Evolutionary conservation across 169 alveolate species (phyloP).

Genomic region (Cryptosporidium bovis): DNA sequence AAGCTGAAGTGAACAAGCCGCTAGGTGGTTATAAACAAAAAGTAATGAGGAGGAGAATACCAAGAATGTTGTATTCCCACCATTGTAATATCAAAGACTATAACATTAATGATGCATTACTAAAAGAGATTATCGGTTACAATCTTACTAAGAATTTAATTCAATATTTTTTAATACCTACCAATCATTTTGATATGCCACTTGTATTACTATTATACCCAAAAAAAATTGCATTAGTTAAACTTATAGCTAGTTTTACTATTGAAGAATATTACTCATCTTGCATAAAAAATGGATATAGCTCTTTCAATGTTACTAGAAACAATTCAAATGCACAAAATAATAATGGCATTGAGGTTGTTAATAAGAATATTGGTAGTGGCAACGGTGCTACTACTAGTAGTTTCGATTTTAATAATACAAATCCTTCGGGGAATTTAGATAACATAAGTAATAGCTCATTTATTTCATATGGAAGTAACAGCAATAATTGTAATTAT

Average conservation of each 20-base stretch:
- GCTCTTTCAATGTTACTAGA: too few relatives aligned
- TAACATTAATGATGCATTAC: slow-evolving; percentile 83
- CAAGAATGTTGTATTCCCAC: slow-evolving; percentile 91
- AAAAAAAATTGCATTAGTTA: slow-evolving; percentile 39
- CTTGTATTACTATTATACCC: slow-evolving; percentile 78
- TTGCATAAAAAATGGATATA: neutral
- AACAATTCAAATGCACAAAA: too few relatives aligned
- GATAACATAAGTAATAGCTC: neutral
- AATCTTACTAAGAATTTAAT: slow-evolving; percentile 82
- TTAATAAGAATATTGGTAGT: too few relatives aligned
- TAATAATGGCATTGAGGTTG: too few relatives aligned
- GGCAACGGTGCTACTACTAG: too few relatives aligned
- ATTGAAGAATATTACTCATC: slow-evolving; percentile 7
- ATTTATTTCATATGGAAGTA: neutral
- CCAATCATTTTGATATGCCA: slow-evolving; percentile 74
- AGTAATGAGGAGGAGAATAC: slow-evolving; percentile 83
- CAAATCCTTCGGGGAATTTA: too few relatives aligned
- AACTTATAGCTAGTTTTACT: slow-evolving; percentile 43
- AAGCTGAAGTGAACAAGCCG: slow-evolving; percentile 85
- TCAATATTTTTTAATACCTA: slow-evolving; percentile 79
- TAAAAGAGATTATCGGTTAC: slow-evolving; percentile 83
- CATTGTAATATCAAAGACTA: slow-evolving; percentile 81
- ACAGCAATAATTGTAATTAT: slow-evolving; percentile 11
- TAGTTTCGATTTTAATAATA: too few relatives aligned
- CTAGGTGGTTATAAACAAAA: slow-evolving; percentile 82